Evolutionary conservation across 163 green algal species (phyloP).

Genomic region (Chlorella variabilis): DNA sequence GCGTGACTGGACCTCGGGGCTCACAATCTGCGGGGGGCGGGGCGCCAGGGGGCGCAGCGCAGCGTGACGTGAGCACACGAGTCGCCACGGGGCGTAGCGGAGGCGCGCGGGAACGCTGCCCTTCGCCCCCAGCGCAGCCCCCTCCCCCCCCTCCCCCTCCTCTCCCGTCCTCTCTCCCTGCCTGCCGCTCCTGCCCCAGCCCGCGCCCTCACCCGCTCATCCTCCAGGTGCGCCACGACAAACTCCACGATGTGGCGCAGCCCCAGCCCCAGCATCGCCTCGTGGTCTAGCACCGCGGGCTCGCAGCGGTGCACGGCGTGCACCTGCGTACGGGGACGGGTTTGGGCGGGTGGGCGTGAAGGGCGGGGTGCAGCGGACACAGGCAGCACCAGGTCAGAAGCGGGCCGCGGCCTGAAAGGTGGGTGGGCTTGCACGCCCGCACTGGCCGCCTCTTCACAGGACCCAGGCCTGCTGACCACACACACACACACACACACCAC

Average conservation of each 20-base stretch:
- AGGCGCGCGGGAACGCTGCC: no score
- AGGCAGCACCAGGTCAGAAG: no score
- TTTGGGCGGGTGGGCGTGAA: no score
- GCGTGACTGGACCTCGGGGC: conserved; percentile 66
- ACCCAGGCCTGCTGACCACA: no score
- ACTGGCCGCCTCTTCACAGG: no score
- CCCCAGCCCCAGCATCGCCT: conserved; percentile 15
- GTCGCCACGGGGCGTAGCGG: no score
- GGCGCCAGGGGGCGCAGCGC: no score
- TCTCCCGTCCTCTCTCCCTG: no score
- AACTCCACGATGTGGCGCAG: conserved; percentile 15
- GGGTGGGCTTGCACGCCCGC: no score
- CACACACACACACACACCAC: background rate
- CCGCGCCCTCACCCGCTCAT: conserved; percentile 31
- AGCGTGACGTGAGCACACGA: no score
- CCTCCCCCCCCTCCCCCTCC: no score
- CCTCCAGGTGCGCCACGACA: conserved; percentile 26
- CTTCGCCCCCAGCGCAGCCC: background rate
- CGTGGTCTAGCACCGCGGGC: conserved; percentile 1
- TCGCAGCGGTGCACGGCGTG: conserved; percentile 25
- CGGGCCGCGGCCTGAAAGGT: no score
- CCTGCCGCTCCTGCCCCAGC: background rate
- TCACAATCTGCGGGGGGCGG: conserved; percentile 54
- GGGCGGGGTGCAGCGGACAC: background rate
- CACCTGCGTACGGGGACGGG: background rate